These are phyloP conservation scores for Saccharomyces hybrid DNA, from an alignment of 1,139 yeast genomes.

Conservation along the genomic window DNA sequence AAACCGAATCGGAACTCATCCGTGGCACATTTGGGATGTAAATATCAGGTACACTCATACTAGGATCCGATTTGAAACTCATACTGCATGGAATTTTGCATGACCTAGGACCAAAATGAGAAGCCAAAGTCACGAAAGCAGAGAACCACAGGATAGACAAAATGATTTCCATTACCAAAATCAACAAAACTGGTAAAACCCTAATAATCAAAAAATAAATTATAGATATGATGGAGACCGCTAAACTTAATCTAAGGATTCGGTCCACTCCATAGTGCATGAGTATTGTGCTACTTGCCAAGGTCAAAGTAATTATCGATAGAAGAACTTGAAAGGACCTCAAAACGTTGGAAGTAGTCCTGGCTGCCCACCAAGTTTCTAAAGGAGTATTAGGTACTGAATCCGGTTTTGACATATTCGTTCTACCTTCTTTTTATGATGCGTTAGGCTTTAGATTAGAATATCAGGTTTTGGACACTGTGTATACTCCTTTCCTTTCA, in stretches of 20 bases:
- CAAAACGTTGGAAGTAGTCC: background rate
- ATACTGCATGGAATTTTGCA: background rate
- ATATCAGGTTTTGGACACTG: too few relatives aligned
- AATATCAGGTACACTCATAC: too few relatives aligned
- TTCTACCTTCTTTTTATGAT: too few relatives aligned
- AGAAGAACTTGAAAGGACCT: background rate
- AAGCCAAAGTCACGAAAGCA: background rate
- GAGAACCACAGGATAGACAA: background rate
- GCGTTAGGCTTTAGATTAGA: too few relatives aligned
- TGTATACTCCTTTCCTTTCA: too few relatives aligned
- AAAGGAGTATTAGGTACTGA: background rate
- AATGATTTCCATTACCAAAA: background rate
- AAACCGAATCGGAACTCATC: background rate
- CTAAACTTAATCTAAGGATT: background rate
- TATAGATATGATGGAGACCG: background rate
- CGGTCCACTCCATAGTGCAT: background rate
- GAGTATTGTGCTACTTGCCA: background rate
- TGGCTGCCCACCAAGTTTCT: too few relatives aligned
- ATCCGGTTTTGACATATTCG: background rate
- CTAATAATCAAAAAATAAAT: background rate
- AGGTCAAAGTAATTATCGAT: background rate
- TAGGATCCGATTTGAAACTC: too few relatives aligned
- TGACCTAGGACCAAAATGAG: background rate
- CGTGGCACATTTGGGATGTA: too few relatives aligned
- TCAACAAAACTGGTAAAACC: background rate